A percentile compares a stretch with the other conserved stretches of the same genome.
Evolutionary conservation across 164 flowering plant species (phyloP).

Genomic region (Macadamia integrifolia): DNA sequence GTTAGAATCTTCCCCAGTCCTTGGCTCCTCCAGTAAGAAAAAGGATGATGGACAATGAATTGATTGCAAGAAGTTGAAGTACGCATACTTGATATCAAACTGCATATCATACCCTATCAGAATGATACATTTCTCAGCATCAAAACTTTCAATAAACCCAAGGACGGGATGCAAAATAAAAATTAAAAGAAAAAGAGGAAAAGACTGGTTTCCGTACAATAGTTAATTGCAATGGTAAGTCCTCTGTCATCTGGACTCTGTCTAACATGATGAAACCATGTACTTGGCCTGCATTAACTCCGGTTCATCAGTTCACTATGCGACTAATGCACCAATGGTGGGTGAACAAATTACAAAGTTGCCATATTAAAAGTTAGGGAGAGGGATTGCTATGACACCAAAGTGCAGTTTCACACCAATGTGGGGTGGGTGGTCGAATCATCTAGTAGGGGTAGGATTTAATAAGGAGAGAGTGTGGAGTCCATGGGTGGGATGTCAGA

Average conservation of each 20-base stretch:
- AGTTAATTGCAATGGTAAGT: slow-evolving; percentile 80
- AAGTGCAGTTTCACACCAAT: no score
- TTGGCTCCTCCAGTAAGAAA: no score
- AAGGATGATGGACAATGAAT: slow-evolving; percentile 19
- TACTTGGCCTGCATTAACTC: slow-evolving; percentile 78
- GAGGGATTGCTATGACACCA: no score
- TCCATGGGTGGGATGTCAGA: no score
- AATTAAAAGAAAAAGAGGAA: background rate
- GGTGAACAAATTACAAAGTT: no score
- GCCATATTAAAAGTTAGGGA: no score
- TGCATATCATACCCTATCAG: slow-evolving; percentile 97
- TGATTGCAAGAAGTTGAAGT: slow-evolving; percentile 85
- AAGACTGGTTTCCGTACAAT: slow-evolving; percentile 43
- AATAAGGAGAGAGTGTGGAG: no score
- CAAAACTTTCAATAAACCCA: background rate
- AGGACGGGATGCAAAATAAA: background rate
- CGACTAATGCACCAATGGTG: background rate
- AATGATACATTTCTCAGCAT: background rate
- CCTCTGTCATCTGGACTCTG: slow-evolving; percentile 69
- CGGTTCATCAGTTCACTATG: background rate
- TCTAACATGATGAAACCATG: slow-evolving; percentile 98
- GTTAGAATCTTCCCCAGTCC: no score
- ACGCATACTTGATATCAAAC: slow-evolving; percentile 89
- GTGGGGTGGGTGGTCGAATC: no score
- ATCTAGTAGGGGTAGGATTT: no score